Base-by-base conservation (phyloP, 108 stramenopile genomes). In the Skeletonema costatum region DNA sequence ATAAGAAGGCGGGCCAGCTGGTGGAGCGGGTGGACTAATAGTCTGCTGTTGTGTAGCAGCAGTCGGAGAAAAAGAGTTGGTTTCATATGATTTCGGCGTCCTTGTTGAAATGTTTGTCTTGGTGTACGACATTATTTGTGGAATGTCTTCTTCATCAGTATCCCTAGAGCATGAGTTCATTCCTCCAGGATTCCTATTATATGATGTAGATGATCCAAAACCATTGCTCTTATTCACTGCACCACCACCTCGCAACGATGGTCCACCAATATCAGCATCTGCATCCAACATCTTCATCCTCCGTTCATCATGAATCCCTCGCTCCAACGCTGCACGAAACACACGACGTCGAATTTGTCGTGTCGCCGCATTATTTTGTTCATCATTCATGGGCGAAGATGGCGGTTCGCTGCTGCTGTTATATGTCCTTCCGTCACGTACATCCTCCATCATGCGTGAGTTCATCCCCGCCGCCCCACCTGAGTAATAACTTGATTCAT, bases 391-490 rank as follows among this genome's bases (percentile, higher is more conserved):
- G 53, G 32, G 68, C 11, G 68, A 51, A 12, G 68, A n/a, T 53
- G 31, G 68, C 58, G 16, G 33, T 36, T 7, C 33, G 10, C 48
- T 61, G 17, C 32, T 60, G 16, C 38, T 33, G 56, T 19, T 76
- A 21, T 64, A 38, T 8, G 38, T 25, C 62, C 60, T 56, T 32
- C 65, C 68, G 6, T 12, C 60, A 31, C 74, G 76, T 5, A 63
- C 41, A 50, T 83, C 76, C 32, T 83, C 82, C 64, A 83, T 77
- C 68, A 60, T 66, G 14, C 82, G 67, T 5, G 82, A 65, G 53
- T 83, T 71, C 68, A 83, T 83, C 32, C 82, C 76, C 9, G 62
- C 53, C 19, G 21, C 53, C 25, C 53, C 44, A 4, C 44, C 53
- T 29, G 53, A 29, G 25, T 56, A 56, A 56, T 56, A 56, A 10